Evolutionary conservation across 2,329 filamentous ascomycete species (phyloP).

Genomic region (Sarocladiaceae sp.): DNA sequence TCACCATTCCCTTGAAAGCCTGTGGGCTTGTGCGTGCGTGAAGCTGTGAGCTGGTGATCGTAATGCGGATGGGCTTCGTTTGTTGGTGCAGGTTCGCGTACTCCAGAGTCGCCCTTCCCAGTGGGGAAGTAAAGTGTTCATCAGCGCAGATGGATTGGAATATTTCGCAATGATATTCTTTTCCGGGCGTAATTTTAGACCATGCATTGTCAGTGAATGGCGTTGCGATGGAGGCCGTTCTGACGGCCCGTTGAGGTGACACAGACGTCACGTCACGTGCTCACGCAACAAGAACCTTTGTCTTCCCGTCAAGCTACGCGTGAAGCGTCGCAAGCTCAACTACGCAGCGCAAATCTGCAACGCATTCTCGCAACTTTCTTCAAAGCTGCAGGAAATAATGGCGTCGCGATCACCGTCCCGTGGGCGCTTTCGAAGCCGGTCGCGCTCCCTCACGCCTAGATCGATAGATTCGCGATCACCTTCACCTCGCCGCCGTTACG

Average conservation of each 20-base stretch:
- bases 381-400: neutral
- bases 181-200: too few species aligned
- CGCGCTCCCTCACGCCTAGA: slow-evolving; percentile 29
- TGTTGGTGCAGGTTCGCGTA: too few species aligned
- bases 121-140: too few species aligned
- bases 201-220: too few species aligned
- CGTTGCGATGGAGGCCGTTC: too few species aligned
- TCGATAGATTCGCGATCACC: slow-evolving; percentile 30
- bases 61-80: too few species aligned
- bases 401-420: slow-evolving; percentile 7
- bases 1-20: too few species aligned
- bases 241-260: neutral
- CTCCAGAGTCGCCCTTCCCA: too few species aligned
- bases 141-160: too few species aligned
- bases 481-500: slow-evolving; percentile 24
- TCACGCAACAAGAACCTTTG: neutral
- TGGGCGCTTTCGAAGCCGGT: slow-evolving; percentile 10
- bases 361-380: neutral
- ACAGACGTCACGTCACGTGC: slow-evolving; percentile 5
- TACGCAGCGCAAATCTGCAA: neutral
- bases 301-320: neutral
- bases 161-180: too few species aligned
- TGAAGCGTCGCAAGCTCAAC: neutral
- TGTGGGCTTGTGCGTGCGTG: too few species aligned
- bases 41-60: too few species aligned